Evolutionary conservation across 2,329 filamentous ascomycete species (phyloP).

Genomic region (Alternaria dauci): DNA sequence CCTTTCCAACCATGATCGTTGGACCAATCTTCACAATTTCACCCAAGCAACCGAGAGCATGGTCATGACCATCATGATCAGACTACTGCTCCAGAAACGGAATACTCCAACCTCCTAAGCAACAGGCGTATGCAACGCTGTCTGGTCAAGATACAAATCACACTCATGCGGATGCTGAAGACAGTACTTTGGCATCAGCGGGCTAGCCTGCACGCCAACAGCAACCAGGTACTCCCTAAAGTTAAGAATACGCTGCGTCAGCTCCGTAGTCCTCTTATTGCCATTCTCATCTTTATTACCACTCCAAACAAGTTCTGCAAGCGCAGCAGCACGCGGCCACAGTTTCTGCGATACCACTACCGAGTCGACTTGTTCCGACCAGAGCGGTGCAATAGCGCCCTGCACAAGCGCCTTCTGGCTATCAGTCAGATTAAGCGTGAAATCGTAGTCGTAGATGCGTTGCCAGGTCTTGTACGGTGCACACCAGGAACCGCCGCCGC

Average conservation of each 20-base stretch:
- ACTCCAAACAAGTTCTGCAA: conserved; percentile 65
- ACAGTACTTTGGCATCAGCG: conserved; percentile 66
- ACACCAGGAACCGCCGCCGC: conserved; percentile 64
- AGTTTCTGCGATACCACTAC: conserved; percentile 60
- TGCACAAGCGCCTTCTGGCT: conserved; percentile 59
- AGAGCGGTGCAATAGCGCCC: conserved; percentile 62
- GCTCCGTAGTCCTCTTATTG: conserved; percentile 60
- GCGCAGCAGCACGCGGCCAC: conserved; percentile 66
- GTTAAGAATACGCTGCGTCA: conserved; percentile 66
- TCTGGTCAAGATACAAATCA: conserved; percentile 64
- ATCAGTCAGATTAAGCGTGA: conserved; percentile 59
- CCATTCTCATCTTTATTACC: conserved; percentile 61
- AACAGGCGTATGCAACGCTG: conserved; percentile 6
- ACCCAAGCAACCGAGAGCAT: not conserved
- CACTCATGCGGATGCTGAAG: conserved; percentile 66
- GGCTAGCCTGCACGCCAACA: conserved; percentile 60
- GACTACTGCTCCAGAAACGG: not conserved
- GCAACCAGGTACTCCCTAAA: conserved; percentile 68
- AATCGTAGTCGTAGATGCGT: conserved; percentile 67
- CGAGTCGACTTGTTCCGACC: conserved; percentile 65
- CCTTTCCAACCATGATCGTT: not conserved
- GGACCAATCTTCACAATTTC: not conserved
- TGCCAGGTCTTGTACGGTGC: conserved; percentile 68
- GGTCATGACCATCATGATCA: not conserved
- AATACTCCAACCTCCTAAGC: not conserved